Base-by-base conservation (phyloP, 2,329 filamentous ascomycete species). In the Scedosporium aurantiacum region DNA sequence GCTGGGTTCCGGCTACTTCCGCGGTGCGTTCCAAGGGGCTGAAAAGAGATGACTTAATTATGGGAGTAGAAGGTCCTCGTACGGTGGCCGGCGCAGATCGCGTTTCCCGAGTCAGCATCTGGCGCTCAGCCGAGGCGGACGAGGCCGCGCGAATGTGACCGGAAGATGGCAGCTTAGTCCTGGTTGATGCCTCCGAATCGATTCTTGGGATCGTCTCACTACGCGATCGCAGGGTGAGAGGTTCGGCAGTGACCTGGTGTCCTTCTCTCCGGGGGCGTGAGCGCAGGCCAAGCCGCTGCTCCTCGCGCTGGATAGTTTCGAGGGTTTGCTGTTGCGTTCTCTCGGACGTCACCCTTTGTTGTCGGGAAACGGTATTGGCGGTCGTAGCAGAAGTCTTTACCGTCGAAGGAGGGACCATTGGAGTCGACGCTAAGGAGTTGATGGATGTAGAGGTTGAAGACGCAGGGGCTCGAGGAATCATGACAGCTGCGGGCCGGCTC, bases 21-120 rank as follows among this genome's bases (percentile, higher is more conserved):
- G 78, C 74, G 45, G 80, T 75, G 54, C 75, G 74, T 66, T 87
- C 85, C 0, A 73, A 68, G 0, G 82, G 77, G 63, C 78, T 77
- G 64, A 88, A 87, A 2, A 87, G 72, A 2, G 79, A 81, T 3
- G 79, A 73, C 16, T 72, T 70, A 7, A 75, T 73, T 43, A 72
- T 64, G 27, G 70, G 66, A 47, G 70, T 67, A 18, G 68, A 68
- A 41, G 65, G 70, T 62, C 69, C 67, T 25, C 60, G 16, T 21
- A 57, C 52, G 10, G 60, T 56, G n/a, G 60, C 52, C n/a, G 52
- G 60, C 14, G 52, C 60, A 6, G 60, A 56, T 14, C 3, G 14
- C 14, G 50, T 50, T 23, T 57, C 60, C 14, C 23, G 52, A 21
- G 28, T 25, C 23, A 5, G 3, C 7, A 21, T 5, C 18, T 40